Percentiles rank a stretch among this genome's conserved stretches.
Evolutionary conservation across 257 asterid species (phyloP).

Genomic region (Lycium barbarum): DNA sequence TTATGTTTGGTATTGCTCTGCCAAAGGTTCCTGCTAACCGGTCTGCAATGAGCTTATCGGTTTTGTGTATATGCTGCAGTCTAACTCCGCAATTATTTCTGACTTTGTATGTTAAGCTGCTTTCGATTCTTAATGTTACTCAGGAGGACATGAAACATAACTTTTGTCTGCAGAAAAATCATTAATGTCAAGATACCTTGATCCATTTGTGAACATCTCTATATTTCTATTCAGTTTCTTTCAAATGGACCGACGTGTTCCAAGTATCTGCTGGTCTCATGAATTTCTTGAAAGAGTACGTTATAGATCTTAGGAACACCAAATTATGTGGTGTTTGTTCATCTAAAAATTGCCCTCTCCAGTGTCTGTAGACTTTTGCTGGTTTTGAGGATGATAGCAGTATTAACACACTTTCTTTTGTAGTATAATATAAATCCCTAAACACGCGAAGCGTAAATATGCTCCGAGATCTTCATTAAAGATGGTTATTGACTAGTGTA

Average conservation of each 20-base stretch:
- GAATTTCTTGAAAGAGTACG: not conserved
- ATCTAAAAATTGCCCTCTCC: not conserved
- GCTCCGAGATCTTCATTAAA: not conserved
- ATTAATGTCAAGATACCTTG: not conserved
- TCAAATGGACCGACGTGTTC: not conserved
- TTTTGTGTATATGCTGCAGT: not conserved
- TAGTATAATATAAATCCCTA: not conserved
- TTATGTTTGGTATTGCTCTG: not conserved
- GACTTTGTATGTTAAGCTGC: not conserved
- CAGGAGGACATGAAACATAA: not conserved
- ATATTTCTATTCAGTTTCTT: not conserved
- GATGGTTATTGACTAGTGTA: too few relatives aligned
- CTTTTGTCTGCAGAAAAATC: not conserved
- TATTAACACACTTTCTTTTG: too few relatives aligned
- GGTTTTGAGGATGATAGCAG: too few relatives aligned
- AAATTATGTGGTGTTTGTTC: not conserved
- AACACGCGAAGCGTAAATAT: not conserved
- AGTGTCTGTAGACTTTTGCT: too few relatives aligned
- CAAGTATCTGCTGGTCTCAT: not conserved
- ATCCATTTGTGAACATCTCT: constrained; percentile 1
- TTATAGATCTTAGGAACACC: not conserved
- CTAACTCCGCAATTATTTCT: not conserved
- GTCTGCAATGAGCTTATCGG: not conserved
- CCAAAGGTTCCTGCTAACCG: not conserved
- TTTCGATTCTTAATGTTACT: not conserved